Evolutionary conservation across 352 stramenopile species (phyloP).

Genomic region (Pythium aphanidermatum): DNA sequence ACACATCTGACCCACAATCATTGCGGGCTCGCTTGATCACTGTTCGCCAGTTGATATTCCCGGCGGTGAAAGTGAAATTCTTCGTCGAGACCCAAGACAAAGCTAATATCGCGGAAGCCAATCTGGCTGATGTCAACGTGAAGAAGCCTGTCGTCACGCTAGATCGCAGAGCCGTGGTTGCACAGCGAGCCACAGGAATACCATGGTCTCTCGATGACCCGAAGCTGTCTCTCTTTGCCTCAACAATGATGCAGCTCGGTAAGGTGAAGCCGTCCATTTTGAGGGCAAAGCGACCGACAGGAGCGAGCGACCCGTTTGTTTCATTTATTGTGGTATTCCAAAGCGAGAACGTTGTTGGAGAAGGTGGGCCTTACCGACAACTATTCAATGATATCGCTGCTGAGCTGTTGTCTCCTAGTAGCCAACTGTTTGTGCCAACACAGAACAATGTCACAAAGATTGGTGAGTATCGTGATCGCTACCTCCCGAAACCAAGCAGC

Average conservation of each 20-base stretch:
- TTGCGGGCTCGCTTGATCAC: slow-evolving; percentile 44
- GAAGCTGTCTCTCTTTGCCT: slow-evolving; percentile 63
- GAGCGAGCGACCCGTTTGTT: slow-evolving; percentile 74
- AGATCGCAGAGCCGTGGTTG: slow-evolving; percentile 49
- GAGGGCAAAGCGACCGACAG: slow-evolving; percentile 62
- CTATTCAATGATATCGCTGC: slow-evolving; percentile 74
- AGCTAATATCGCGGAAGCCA: slow-evolving; percentile 44
- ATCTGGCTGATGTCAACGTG: slow-evolving; percentile 29
- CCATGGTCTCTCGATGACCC: slow-evolving; percentile 32
- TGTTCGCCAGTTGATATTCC: slow-evolving; percentile 64
- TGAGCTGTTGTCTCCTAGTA: slow-evolving; percentile 45
- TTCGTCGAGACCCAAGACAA: slow-evolving; percentile 68
- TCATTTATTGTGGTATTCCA: slow-evolving; percentile 75
- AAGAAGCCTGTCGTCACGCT: slow-evolving; percentile 69
- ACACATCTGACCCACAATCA: slow-evolving; percentile 39
- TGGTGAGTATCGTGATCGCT: slow-evolving; percentile 64
- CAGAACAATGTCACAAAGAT: slow-evolving; percentile 68
- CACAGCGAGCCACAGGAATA: slow-evolving; percentile 15
- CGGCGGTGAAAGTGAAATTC: slow-evolving; percentile 69
- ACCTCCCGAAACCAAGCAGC: slow-evolving; percentile 49
- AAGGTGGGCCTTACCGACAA: slow-evolving; percentile 72
- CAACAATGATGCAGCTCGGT: slow-evolving; percentile 49
- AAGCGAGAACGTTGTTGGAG: slow-evolving; percentile 74
- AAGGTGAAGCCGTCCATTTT: slow-evolving; percentile 38
- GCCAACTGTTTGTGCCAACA: slow-evolving; percentile 60